Evolutionary conservation across 2,329 filamentous ascomycete genomes (phyloP).

Genomic region (Sporothrix brasiliensis): DNA sequence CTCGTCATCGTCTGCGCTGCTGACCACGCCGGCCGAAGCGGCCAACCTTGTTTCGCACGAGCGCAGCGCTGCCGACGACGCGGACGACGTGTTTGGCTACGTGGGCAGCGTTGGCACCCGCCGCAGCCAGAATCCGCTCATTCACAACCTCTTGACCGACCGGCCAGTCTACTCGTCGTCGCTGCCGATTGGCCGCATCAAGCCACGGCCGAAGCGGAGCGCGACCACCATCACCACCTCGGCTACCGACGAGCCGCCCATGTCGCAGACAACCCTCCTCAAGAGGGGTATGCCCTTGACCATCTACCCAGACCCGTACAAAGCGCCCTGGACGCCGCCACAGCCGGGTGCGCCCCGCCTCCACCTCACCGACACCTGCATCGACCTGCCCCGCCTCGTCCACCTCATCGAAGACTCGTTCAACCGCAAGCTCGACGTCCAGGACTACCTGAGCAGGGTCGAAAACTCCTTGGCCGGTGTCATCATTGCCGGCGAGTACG

Average conservation of each 20-base stretch:
- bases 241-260: neutral
- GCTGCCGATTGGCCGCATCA: conserved; percentile 71
- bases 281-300: conserved; percentile 90
- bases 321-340: conserved; percentile 68
- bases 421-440: conserved; percentile 76
- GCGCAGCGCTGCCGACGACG: conserved; percentile 24
- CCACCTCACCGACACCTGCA: conserved; percentile 74
- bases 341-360: conserved; percentile 62
- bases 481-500: conserved; percentile 94
- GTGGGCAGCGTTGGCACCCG: conserved; percentile 58
- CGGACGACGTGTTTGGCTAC: conserved; percentile 53
- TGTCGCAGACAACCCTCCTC: conserved; percentile 68
- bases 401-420: conserved; percentile 95
- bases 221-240: neutral
- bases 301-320: conserved; percentile 72
- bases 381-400: conserved; percentile 81
- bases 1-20: conserved; percentile 79
- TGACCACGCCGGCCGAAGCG: conserved; percentile 84
- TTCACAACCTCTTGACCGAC: conserved; percentile 94
- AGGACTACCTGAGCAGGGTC: conserved; percentile 81
- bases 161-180: conserved; percentile 92
- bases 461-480: conserved; percentile 81
- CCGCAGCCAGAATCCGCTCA: conserved; percentile 74
- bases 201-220: conserved; percentile 36
- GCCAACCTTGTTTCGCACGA: conserved; percentile 55